Base-by-base conservation (phyloP, 805 yeast species). In the Limtongia smithiae region DNA sequence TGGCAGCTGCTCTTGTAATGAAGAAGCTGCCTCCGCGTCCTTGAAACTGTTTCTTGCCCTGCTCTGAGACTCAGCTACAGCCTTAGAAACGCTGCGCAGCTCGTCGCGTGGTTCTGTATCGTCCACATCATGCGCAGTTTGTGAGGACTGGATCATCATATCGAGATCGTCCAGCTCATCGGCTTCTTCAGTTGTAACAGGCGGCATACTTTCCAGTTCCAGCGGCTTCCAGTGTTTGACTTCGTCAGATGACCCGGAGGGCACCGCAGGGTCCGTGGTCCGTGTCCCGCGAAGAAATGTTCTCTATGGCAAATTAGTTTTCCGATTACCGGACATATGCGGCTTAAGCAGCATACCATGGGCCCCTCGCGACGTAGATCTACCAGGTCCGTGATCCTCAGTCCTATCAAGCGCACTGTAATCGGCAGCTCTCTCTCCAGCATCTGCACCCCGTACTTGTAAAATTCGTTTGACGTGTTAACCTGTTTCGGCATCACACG, bases 391-490 rank as follows among this genome's bases (percentile, higher is more conserved):
- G 56, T 55, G 18, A 55, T 15, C 39, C 60, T 37, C 15, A 60
- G 37, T 6, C 64, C 64, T 21, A 60, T 48, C 32, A 60, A 41
- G n/a, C 64, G 50, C 6, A 58, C 44, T 9, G 38, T 38, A 5
- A 60, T n/a, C 15, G 62, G 64, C 46, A 56, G 22, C 33, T 54
- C 62, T 22, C 49, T 44, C 20, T 54, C 54, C 40, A 60, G 34
- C 42, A 60, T 36, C 30, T 32, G 54, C 15, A 43, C 14, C 11
- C 53, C 61, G 24, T 20, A 39, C 11, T 52, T 48, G 33, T 52
- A 60, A 17, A 60, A 31, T 12, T 59, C 60, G 4, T 41, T 55
- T 14, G 61, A 44, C 14, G 36, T 42, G 35, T 37, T 38, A 9
- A 45, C 34, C 15, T 58, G 57, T 27, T 37, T 42, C 14, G 50